Base-by-base conservation (phyloP, 371 early-diverging fungal species). In the Mucor racemosus region DNA sequence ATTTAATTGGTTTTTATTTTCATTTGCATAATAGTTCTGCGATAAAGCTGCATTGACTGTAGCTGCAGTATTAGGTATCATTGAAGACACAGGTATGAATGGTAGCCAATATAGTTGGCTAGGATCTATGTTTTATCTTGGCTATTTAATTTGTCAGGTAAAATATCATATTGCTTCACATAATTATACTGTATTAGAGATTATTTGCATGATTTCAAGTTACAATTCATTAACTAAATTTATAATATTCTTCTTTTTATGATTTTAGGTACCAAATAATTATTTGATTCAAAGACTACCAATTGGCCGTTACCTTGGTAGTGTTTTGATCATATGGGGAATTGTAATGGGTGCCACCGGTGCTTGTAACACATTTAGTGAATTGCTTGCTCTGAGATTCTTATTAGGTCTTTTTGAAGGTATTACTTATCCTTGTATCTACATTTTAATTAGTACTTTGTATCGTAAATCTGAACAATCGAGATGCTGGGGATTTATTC, bases 351-450 rank as follows among this genome's bases (percentile, higher is more conserved):
- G 59, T 7, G 39, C 50, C 14, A 76, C 78, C 1, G 61, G 75
- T 11, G 8, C 71, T 34, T 72, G 72, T 41, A 35, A 68, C 0
- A 76, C 26, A 4, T 82, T 75, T 61, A 10, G 61, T 10, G 67
- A 78, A 54, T 36, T 80, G 9, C 64, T 69, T 11, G 78, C 56
- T 0, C 26, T 69, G 0, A 69, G 74, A 7, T 70, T 75, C 34
- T 63, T 82, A 1, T 64, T 80, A 10, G 82, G 82, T 4, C 41
- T 79, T 2, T 71, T 79, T 54, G 79, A 76, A 58, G 82, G 76
- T 5, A 66, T 65, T 7, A 67, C 74, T 0, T 67, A 76, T 59
- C 78, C 78, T 5, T 73, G 69, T 39, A 15, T 81, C 8, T 66
- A 66, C 11, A 57, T 81, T 13, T 56, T 76, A 0, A n/a, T 78